These are phyloP conservation scores for Leccinellum albellum DNA, from an alignment of 768 basidiomycete species.

Conservation along the genomic window DNA sequence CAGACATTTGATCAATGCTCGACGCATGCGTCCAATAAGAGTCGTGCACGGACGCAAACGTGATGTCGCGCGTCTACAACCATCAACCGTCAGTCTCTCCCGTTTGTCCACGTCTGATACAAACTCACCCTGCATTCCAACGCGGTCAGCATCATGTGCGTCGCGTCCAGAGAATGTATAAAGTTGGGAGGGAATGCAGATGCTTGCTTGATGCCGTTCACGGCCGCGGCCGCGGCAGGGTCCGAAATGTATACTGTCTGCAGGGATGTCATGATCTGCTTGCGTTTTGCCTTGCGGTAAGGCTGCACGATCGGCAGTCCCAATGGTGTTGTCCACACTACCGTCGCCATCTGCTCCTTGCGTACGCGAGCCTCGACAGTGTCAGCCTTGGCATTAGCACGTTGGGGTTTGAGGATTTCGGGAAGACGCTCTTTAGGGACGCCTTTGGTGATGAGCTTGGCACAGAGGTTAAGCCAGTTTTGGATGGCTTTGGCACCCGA, in stretches of 20 bases:
- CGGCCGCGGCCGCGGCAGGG: conserved; percentile 71
- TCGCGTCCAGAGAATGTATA: conserved; percentile 95
- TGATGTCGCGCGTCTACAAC: conserved; percentile 60
- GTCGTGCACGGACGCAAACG: conserved; percentile 96
- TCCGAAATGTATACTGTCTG: conserved; percentile 91
- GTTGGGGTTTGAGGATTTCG: conserved; percentile 33
- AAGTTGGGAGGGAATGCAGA: conserved; percentile 99
- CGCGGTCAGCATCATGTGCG: conserved; percentile 97
- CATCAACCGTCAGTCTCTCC: conserved; percentile 3
- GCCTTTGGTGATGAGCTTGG: conserved; percentile 81
- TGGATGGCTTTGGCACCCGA: conserved; percentile 89
- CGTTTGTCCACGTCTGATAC: background rate
- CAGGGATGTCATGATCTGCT: conserved; percentile 78
- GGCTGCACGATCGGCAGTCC: conserved; percentile 95
- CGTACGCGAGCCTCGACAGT: conserved; percentile 43
- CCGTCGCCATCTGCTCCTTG: conserved; percentile 92
- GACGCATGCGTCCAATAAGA: conserved; percentile 98
- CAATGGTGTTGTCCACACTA: conserved; percentile 96
- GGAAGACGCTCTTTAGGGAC: conserved; percentile 69
- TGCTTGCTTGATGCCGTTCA: conserved; percentile 83
- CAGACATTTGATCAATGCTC: conserved; percentile 84
- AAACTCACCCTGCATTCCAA: conserved; percentile 74
- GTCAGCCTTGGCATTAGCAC: conserved; percentile 8
- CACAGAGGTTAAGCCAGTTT: conserved; percentile 81
- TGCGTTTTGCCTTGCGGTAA: conserved; percentile 78